A percentile compares a stretch with the other conserved stretches of the same genome.
These are phyloP conservation scores for Arthrobotrys conoides DNA, from an alignment of 2,329 filamentous ascomycete species.

Conservation along the genomic window DNA sequence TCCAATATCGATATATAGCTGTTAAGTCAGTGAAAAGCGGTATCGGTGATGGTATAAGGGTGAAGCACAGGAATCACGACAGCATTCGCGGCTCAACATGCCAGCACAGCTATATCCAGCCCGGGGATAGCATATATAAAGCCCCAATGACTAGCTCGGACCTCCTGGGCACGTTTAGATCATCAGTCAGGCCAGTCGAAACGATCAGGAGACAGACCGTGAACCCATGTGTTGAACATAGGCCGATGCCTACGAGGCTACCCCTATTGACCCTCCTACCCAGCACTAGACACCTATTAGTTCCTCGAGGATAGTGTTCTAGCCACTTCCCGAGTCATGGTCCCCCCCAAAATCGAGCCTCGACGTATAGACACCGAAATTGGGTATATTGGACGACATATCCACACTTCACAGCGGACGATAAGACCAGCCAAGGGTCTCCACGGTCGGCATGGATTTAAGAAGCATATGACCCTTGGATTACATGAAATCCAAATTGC, in stretches of 20 bases:
- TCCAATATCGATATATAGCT: constrained; percentile 7
- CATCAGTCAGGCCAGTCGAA: not conserved
- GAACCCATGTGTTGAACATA: constrained; percentile 55
- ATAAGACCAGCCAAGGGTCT: not conserved
- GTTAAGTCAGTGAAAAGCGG: constrained; percentile 2
- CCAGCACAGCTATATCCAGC: not conserved
- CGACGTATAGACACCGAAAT: not conserved
- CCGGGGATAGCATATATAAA: constrained; percentile 6
- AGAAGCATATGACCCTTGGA: not conserved
- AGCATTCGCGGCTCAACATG: constrained; percentile 11
- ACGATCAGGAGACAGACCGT: constrained; percentile 6
- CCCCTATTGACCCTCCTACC: constrained; percentile 7
- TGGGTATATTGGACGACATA: not conserved
- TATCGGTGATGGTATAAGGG: constrained; percentile 11
- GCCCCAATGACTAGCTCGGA: not conserved
- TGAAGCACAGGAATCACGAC: not conserved
- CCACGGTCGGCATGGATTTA: constrained; percentile 43
- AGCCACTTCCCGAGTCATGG: not conserved
- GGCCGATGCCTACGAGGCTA: constrained; percentile 2
- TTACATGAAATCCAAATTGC: constrained; percentile 2
- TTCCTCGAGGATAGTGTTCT: not conserved
- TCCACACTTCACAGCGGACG: constrained; percentile 8
- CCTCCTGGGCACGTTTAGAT: constrained; percentile 8
- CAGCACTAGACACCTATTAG: constrained; percentile 3
- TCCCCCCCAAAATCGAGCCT: not conserved